Evolutionary conservation across 2,329 filamentous ascomycete genomes (phyloP).

Genomic region (Dactylellina leptospora): DNA sequence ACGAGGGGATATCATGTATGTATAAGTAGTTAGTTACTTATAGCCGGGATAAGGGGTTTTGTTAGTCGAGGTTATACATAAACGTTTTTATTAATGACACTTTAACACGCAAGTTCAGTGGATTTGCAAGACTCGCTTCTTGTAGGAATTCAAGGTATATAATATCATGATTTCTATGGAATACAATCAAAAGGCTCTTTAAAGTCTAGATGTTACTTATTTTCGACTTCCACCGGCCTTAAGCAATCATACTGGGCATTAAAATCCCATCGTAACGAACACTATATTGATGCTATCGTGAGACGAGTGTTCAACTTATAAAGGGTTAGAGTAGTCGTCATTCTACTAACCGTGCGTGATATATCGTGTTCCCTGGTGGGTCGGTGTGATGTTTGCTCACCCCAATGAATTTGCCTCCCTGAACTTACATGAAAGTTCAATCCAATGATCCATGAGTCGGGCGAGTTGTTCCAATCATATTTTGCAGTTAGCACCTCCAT

Average conservation of each 20-base stretch:
- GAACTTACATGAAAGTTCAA: background rate
- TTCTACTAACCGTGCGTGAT: constrained; percentile 3
- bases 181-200: too few species aligned
- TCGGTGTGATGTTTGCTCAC: background rate
- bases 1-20: too few species aligned
- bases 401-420: background rate
- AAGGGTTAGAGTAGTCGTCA: background rate
- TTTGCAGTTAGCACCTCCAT: background rate
- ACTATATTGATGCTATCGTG: background rate
- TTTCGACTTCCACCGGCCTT: background rate
- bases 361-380: background rate
- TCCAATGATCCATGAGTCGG: background rate
- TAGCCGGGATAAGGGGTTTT: too few species aligned
- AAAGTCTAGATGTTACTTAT: background rate
- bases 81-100: too few species aligned
- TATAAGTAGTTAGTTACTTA: too few species aligned
- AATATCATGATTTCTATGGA: too few species aligned
- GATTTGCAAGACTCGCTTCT: too few species aligned
- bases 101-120: too few species aligned
- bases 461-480: background rate
- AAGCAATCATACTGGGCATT: constrained; percentile 1
- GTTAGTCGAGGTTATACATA: too few species aligned
- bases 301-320: background rate
- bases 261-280: constrained; percentile 14
- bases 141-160: too few species aligned